Base-by-base conservation (phyloP, 108 stramenopile genomes). In the Nitzschia sp. region DNA sequence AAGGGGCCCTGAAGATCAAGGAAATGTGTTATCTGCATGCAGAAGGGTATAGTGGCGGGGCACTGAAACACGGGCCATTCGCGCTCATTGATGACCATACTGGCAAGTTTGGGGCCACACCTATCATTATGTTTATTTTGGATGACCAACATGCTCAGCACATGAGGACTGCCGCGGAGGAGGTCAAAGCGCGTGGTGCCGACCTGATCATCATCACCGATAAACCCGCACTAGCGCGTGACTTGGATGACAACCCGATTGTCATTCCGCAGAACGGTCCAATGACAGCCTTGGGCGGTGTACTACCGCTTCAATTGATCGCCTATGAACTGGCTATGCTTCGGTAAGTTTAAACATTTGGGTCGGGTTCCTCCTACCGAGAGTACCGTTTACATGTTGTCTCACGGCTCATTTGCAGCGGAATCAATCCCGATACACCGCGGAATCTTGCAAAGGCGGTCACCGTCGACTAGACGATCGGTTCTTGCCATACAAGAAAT, bases 381-480 rank as follows among this genome's bases (percentile, higher is more conserved):
- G n/a, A n/a, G n/a, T n/a, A n/a, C n/a, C n/a, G n/a, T n/a, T n/a
- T 9, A 32, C 17, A 8, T 33, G 21, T 59, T 33, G 2, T 58
- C 45, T 74, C 24, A 63, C 31, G 45, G 70, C 54, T 67, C 46
- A 6, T 59, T 9, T 47, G 35, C 69, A 82, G 93, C 42, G 96
- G 97, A 18, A 97, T 98, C 85, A 96, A 98, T 68, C 97, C 98
- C 23, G 99, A 99, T 71, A 95, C 92, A 30, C 99, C 99, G 13
- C 81, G 99, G n/a, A 99, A 99, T 79, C 86, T 99, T 53, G 99
- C 99, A 42, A 99, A 99, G 85, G 94, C 96, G n/a, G 99, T 99
- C 19, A 99, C 99, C 21, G 97, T 98, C 21, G 99, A 99, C 74
- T 99, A 88, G 38, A n/a, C n/a, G n/a, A n/a, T n/a, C n/a, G n/a